Conservation (phyloP, 345 rosid genomes). For the Arabidopsis arenosa region DNA sequence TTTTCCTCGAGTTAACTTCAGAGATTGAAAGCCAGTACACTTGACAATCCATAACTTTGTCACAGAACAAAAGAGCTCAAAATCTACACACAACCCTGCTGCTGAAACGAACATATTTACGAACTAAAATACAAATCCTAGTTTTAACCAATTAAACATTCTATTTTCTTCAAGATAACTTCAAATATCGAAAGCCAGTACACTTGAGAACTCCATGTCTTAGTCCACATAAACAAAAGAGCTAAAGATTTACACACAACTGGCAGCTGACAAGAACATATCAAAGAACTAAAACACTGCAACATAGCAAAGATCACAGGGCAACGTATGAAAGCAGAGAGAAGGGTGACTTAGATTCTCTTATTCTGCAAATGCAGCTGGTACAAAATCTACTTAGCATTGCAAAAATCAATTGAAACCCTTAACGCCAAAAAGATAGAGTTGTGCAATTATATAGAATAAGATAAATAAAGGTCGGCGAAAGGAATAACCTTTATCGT, state of each 20-base stretch:
- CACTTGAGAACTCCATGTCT: slow-evolving; percentile 7
- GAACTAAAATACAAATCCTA: too few relatives aligned
- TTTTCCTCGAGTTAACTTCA: neutral
- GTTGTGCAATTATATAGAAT: neutral
- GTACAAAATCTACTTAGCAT: neutral
- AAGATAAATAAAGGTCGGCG: neutral
- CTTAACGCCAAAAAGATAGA: neutral
- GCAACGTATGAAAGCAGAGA: slow-evolving; percentile 16
- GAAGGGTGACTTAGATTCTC: neutral
- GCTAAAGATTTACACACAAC: neutral
- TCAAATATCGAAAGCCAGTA: slow-evolving; percentile 23
- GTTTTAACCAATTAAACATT: neutral
- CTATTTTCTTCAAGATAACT: neutral
- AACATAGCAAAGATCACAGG: slow-evolving; percentile 17
- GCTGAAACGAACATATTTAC: too few relatives aligned
- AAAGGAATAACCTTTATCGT: slow-evolving; percentile 65
- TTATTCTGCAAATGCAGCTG: neutral
- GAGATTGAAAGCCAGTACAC: neutral
- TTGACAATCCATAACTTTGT: too few relatives aligned
- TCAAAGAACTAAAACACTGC: slow-evolving; percentile 11
- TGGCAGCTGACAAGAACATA: neutral
- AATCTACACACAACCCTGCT: too few relatives aligned
- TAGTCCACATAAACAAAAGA: slow-evolving; percentile 9
- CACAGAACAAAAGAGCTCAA: too few relatives aligned
- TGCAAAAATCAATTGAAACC: slow-evolving; percentile 2